Evolutionary conservation across 2,329 filamentous ascomycete genomes (phyloP).

Genomic region (Ascochyta viciae-villosae): DNA sequence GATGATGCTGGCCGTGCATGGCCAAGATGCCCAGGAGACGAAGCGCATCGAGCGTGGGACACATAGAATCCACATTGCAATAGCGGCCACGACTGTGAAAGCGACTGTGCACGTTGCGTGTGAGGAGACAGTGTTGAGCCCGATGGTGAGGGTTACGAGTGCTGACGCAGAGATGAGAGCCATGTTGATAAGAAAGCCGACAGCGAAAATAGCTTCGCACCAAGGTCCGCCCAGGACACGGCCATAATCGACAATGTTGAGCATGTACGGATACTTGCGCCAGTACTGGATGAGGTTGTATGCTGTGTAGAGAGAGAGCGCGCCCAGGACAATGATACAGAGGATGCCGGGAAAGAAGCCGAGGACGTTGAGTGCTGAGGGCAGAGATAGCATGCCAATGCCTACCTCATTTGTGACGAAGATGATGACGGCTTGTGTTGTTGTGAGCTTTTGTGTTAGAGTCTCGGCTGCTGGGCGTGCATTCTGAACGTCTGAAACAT

Average conservation of each 20-base stretch:
- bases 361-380: constrained; percentile 33
- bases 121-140: constrained; percentile 36
- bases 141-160: constrained; percentile 38
- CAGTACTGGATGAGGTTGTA: constrained; percentile 42
- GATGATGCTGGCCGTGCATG: constrained; percentile 33
- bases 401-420: constrained; percentile 42
- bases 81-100: constrained; percentile 31
- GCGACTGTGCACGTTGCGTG: constrained; percentile 40
- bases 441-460: constrained; percentile 30
- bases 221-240: constrained; percentile 36
- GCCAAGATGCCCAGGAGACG: constrained; percentile 38
- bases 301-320: constrained; percentile 37
- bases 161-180: constrained; percentile 37
- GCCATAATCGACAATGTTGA: constrained; percentile 41
- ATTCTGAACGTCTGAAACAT: constrained; percentile 34
- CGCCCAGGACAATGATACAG: constrained; percentile 33
- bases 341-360: constrained; percentile 38
- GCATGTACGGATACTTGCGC: constrained; percentile 40
- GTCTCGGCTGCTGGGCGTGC: constrained; percentile 24
- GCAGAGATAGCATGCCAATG: constrained; percentile 39
- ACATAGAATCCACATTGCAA: constrained; percentile 39
- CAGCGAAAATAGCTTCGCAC: constrained; percentile 35
- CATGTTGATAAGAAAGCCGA: constrained; percentile 40
- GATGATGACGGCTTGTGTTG: constrained; percentile 39
- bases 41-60: constrained; percentile 39